Evolutionary conservation across 768 basidiomycete genomes (phyloP), one percentile per base, ranked within the genome.

Genomic region (Leucogyrophana mollusca): DNA sequence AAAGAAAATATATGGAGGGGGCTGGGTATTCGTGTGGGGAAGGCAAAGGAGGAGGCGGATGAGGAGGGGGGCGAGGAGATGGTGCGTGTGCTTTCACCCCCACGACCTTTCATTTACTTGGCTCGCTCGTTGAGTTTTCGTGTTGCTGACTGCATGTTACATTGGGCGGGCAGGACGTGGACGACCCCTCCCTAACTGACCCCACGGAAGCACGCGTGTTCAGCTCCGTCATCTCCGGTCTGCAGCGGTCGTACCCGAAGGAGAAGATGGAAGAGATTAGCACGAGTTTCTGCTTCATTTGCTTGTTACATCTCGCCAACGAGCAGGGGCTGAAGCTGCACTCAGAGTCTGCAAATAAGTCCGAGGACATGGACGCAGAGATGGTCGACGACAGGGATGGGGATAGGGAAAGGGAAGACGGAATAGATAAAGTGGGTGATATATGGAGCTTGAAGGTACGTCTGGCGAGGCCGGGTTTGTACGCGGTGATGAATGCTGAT

Each of bases 201-300:
- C 82, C 86, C 1, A 58, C 67, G 0, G 87, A 90, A 46, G 76
- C 78, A 8, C 76, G 87, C 13, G 75, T 79, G 44, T 93, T 93
- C 64, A 80, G 80, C 46, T 78, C 82, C 45, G 94, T 98, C 52
- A 90, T 98, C 54, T 77, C 83, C 2, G 83, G 83, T 14, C 76
- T 99, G 25, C 83, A 89, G 54, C 76, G 70, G 42, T 81, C 87
- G 5, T 98, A 98, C 65, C 93, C 95, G 0, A 70, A 71, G 48
- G 94, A 97, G 34, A 97, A 95, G 73, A 89, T 98, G 87, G 87
- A 87, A 33, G 96, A 99, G 53, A 96, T 98, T 61, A 96, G 94
- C 64, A 98, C 96, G 13, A 95, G 92, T 53, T 98, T 95, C 82
- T 98, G 95, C 65, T 99, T 98, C 73, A 99, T 98, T 64, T 98